Evolutionary conservation across 768 basidiomycete species (phyloP), one percentile per base, ranked within the genome.

Genomic region (Chiua virens): DNA sequence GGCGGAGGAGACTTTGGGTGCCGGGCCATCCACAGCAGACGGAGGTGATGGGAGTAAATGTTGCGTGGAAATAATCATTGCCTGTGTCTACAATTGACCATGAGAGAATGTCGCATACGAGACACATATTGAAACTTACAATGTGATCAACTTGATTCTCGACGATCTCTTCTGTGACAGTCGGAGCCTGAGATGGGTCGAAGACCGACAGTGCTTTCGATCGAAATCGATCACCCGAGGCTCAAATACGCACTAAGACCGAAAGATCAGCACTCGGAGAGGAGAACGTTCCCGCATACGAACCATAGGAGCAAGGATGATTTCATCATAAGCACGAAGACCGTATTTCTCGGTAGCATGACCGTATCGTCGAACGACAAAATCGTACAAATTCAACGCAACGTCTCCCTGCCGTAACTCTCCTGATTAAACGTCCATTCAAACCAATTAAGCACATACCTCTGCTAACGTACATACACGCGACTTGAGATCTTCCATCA

Each of bases 231-330:
- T 86, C 35, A 95, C 82, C 18, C 92, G 85, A 14, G 97, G 94
- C 56, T 97, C 93, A 57, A 98, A 98, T 28, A 98, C 74, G 61
- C 89, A 88, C 94, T 98, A 57, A 25, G 41, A 18, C 13, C 25
- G 4, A 14, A n/a, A 35, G 34, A 40, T 50, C 47, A 54, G 45
- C 37, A 42, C 1, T 37, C 1, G 1, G 28, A 30, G 48, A 45
- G 11, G 20, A 5, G 25, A 8, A 20, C 40, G 34, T n/a, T 49
- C 20, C 11, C 22, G 32, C 25, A 38, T 21, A 71, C 78, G 56
- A 60, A 94, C 97, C 86, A 96, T 91, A 3, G 96, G 92, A 1
- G 95, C 93, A 28, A 98, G 74, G 52, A 97, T 95, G 45, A 90
- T 86, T 69, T 99, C 97, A 64, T 98, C 96, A 64, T 97, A 98